A percentile compares a stretch with the other conserved stretches of the same genome.
These are phyloP conservation scores for Yueomyces sp. DNA, from an alignment of 1,139 yeast species.

Conservation along the genomic window DNA sequence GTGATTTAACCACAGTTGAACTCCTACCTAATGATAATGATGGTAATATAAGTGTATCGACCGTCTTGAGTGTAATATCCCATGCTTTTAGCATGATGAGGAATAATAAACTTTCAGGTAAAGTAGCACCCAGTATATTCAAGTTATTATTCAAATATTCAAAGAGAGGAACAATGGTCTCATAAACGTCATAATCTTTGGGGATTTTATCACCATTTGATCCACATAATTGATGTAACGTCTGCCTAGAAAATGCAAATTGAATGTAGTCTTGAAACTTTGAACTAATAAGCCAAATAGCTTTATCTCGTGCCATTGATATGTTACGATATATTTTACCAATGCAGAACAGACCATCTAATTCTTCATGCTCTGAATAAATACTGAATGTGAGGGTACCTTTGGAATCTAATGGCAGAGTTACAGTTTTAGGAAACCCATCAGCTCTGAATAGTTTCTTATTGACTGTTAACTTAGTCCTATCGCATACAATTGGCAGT, in stretches of 20 bases:
- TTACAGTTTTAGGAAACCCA: conserved; percentile 52
- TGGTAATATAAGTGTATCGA: conserved; percentile 63
- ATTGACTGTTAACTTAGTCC: conserved; percentile 50
- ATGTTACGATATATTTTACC: conserved; percentile 65
- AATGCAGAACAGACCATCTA: conserved; percentile 66
- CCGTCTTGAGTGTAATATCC: conserved; percentile 50
- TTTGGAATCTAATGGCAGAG: conserved; percentile 53
- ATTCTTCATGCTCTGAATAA: conserved; percentile 66
- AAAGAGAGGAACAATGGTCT: conserved; percentile 62
- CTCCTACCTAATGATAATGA: conserved; percentile 49
- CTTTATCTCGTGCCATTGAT: conserved; percentile 48
- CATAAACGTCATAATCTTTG: conserved; percentile 44
- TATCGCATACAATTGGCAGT: conserved; percentile 58
- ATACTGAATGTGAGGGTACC: conserved; percentile 54
- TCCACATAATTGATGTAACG: conserved; percentile 43
- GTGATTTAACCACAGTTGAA: conserved; percentile 8
- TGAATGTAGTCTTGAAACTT: conserved; percentile 38
- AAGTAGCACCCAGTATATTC: conserved; percentile 47
- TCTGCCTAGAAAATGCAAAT: conserved; percentile 34
- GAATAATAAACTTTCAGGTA: conserved; percentile 46
- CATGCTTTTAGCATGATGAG: conserved; percentile 71
- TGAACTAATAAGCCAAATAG: conserved; percentile 54
- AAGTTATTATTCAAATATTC: conserved; percentile 63
- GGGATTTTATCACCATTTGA: conserved; percentile 34
- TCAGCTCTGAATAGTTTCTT: conserved; percentile 55